Percentiles rank a stretch among this genome's conserved stretches.
These are phyloP conservation scores for Anastatica hierochuntica DNA, from an alignment of 345 rosid species.

Conservation along the genomic window DNA sequence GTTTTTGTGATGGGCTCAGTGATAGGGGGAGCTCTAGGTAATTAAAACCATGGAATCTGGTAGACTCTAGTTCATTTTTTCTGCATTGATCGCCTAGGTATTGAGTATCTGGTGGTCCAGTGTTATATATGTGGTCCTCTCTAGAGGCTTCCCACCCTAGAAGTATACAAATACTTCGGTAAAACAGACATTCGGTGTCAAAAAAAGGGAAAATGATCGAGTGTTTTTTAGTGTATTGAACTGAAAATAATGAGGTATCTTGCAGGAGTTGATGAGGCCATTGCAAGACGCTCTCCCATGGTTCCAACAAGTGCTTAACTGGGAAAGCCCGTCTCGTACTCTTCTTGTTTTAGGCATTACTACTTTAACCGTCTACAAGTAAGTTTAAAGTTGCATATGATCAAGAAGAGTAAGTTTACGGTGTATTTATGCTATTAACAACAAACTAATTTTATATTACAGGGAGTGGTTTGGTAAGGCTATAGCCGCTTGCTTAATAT, in stretches of 20 bases:
- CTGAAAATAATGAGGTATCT: neutral
- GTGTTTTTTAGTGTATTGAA: neutral
- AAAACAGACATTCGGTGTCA: neutral
- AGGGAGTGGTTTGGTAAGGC: conserved; percentile 84
- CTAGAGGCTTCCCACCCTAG: too few species aligned
- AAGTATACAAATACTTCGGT: neutral
- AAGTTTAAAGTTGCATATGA: conserved; percentile 20
- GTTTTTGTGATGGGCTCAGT: neutral
- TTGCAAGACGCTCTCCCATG: conserved; percentile 29
- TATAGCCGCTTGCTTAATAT: conserved; percentile 40
- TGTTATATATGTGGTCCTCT: too few species aligned
- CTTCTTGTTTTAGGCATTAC: conserved; percentile 21
- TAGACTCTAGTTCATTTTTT: too few species aligned
- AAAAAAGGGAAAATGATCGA: neutral
- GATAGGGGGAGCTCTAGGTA: neutral
- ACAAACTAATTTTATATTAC: neutral
- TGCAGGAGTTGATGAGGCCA: conserved; percentile 70
- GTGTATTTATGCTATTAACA: neutral
- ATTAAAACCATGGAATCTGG: too few species aligned
- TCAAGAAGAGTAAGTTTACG: neutral
- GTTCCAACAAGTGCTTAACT: conserved; percentile 40
- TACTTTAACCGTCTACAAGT: conserved; percentile 44
- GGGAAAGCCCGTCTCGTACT: conserved; percentile 56
- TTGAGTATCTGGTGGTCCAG: too few species aligned
- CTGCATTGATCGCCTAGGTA: too few species aligned